Evolutionary conservation across 106 monocot species (phyloP).

Genomic region (Vanilla planifolia): DNA sequence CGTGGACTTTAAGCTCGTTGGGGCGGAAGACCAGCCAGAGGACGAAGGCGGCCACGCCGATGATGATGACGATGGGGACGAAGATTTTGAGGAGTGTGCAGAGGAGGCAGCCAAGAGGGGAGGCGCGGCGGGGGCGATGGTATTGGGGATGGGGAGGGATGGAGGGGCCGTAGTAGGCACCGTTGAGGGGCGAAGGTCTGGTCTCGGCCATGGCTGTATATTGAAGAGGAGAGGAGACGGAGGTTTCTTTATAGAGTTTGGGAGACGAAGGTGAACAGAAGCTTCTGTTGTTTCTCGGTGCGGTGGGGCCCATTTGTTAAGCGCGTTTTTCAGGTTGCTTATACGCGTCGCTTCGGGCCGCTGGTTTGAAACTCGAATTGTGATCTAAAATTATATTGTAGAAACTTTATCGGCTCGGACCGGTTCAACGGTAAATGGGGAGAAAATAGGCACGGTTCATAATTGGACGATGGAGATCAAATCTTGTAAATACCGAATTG

Average conservation of each 20-base stretch:
- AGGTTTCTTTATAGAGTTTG: neutral
- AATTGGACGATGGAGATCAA: too few species aligned
- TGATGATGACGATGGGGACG: slow-evolving; percentile 7
- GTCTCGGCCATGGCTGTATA: neutral
- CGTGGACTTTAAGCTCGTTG: slow-evolving; percentile 19
- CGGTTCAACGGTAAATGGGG: too few species aligned
- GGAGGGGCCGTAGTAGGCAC: slow-evolving; percentile 7
- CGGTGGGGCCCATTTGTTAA: too few species aligned
- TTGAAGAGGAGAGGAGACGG: neutral
- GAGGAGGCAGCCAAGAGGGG: slow-evolving; percentile 7
- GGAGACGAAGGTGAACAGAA: neutral
- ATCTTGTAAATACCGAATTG: too few species aligned
- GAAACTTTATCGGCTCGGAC: too few species aligned
- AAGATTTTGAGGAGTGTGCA: slow-evolving; percentile 11
- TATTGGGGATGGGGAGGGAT: slow-evolving; percentile 7
- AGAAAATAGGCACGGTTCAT: too few species aligned
- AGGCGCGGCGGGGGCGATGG: neutral
- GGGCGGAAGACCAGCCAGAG: slow-evolving; percentile 29
- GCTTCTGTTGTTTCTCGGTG: too few species aligned
- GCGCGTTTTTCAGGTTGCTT: too few species aligned
- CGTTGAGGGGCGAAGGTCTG: neutral
- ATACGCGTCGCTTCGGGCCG: too few species aligned
- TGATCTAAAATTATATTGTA: too few species aligned
- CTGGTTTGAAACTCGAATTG: too few species aligned
- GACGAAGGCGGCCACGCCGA: slow-evolving; percentile 18